Conservation (phyloP, 176 grass and related monocot genomes). For the Rhynchospora tenuis region DNA sequence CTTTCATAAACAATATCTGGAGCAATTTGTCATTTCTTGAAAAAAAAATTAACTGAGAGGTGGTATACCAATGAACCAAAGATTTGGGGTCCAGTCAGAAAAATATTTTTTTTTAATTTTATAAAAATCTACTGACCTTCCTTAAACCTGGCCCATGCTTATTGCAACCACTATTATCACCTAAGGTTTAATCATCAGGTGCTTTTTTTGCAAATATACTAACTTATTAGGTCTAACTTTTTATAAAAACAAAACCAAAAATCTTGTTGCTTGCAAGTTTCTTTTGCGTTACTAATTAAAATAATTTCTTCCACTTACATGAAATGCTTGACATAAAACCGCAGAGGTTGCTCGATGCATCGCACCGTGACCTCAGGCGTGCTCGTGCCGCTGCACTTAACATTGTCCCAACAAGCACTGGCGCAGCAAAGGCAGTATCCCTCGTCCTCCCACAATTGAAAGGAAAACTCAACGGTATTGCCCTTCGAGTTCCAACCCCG, state of each 20-base stretch:
- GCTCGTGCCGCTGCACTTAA: slow-evolving; percentile 85
- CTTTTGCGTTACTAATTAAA: not conserved
- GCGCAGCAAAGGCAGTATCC: slow-evolving; percentile 83
- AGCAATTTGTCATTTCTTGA: not conserved
- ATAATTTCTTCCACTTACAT: not conserved
- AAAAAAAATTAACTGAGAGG: not conserved
- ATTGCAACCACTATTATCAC: not conserved
- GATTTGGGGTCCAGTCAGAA: not conserved
- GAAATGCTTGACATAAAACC: not conserved
- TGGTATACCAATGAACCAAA: not conserved
- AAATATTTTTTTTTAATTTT: not conserved
- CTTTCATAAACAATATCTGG: not conserved
- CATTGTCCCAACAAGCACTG: slow-evolving; percentile 95
- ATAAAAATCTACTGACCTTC: not conserved
- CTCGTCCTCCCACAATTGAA: slow-evolving; percentile 92
- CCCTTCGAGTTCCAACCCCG: slow-evolving; percentile 93
- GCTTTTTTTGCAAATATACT: not conserved
- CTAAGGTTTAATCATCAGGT: not conserved
- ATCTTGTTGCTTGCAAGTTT: not conserved
- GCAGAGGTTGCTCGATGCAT: slow-evolving; percentile 85
- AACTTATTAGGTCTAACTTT: not conserved
- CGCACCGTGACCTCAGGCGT: slow-evolving; percentile 77
- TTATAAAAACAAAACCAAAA: not conserved
- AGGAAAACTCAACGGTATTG: slow-evolving; percentile 97
- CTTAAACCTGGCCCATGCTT: not conserved